These are phyloP conservation scores for Sherardia arvensis DNA, from an alignment of 257 asterid species.

Conservation along the genomic window DNA sequence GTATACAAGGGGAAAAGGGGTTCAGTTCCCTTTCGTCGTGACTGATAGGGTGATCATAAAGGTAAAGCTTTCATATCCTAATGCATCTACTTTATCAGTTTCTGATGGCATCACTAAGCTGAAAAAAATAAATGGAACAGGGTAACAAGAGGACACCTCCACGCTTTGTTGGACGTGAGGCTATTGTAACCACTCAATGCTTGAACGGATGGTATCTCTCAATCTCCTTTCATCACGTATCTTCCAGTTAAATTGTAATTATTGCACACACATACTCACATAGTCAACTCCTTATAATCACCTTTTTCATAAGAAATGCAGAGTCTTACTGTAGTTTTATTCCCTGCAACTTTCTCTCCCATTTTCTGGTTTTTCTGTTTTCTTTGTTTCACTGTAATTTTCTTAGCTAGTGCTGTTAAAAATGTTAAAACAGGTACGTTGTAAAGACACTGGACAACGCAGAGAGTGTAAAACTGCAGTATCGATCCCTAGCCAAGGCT, in stretches of 20 bases:
- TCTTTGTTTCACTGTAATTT: not conserved
- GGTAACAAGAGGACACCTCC: slow-evolving; percentile 97
- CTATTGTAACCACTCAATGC: slow-evolving; percentile 86
- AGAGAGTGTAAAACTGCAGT: slow-evolving; percentile 93
- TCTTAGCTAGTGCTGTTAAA: not conserved
- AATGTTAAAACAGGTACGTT: slow-evolving; percentile 55
- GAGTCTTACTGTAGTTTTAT: not conserved
- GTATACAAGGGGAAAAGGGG: slow-evolving; percentile 63
- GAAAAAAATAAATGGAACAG: slow-evolving; percentile 37
- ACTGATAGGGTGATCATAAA: slow-evolving; percentile 79
- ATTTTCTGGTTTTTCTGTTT: not conserved
- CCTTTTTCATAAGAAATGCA: not conserved
- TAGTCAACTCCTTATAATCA: not conserved
- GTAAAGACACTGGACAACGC: slow-evolving; percentile 98
- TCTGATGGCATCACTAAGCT: slow-evolving; percentile 21
- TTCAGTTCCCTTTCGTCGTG: slow-evolving; percentile 82
- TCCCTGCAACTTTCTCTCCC: not conserved
- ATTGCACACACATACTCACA: not conserved
- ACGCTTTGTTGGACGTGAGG: slow-evolving; percentile 94
- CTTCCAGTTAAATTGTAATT: not conserved
- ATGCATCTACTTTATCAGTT: slow-evolving; percentile 15
- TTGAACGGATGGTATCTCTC: slow-evolving; percentile 79
- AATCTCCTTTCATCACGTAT: not conserved
- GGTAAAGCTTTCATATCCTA: slow-evolving; percentile 33
- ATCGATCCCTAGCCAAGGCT: slow-evolving; percentile 77